Conservation (phyloP, 495 filamentous ascomycete genomes). For the Rhypophila decipiens region DNA sequence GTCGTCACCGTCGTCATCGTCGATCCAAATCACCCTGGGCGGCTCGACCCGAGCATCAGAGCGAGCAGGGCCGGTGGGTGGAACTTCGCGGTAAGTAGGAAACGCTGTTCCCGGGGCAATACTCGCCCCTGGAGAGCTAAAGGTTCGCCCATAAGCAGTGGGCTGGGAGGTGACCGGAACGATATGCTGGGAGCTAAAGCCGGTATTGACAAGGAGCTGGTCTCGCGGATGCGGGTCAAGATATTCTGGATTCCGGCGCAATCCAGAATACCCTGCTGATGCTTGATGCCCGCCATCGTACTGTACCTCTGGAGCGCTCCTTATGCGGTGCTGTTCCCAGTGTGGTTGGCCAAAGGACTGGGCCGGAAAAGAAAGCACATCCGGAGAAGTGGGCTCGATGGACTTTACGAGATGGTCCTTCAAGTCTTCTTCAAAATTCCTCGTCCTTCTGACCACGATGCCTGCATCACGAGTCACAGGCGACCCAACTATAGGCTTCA, state of each 20-base stretch:
- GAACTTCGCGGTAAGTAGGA: too few species aligned
- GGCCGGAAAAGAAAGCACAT: slow-evolving; percentile 5
- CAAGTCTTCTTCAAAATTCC: slow-evolving; percentile 18
- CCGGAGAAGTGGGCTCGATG: slow-evolving; percentile 32
- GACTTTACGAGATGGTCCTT: slow-evolving; percentile 37
- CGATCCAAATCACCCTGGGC: slow-evolving; percentile 15
- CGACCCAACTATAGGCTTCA: slow-evolving; percentile 18
- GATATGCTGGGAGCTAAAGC: slow-evolving; percentile 5
- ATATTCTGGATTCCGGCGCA: too few species aligned
- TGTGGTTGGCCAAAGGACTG: slow-evolving; percentile 3
- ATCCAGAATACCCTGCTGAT: too few species aligned
- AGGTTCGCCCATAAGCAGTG: slow-evolving; percentile 1
- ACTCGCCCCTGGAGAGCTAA: too few species aligned
- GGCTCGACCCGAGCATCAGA: too few species aligned
- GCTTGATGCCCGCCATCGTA: not conserved
- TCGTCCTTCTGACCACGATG: slow-evolving; percentile 9
- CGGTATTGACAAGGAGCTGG: too few species aligned
- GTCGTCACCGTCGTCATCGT: slow-evolving; percentile 8
- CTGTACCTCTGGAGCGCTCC: not conserved
- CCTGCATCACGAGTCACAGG: not conserved
- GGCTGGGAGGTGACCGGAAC: not conserved
- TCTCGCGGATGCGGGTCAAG: too few species aligned
- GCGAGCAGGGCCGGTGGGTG: too few species aligned
- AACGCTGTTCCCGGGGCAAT: too few species aligned
- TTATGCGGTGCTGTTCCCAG: not conserved